Base-by-base conservation (phyloP, 345 rosid genomes). In the Atalantia buxifolia region DNA sequence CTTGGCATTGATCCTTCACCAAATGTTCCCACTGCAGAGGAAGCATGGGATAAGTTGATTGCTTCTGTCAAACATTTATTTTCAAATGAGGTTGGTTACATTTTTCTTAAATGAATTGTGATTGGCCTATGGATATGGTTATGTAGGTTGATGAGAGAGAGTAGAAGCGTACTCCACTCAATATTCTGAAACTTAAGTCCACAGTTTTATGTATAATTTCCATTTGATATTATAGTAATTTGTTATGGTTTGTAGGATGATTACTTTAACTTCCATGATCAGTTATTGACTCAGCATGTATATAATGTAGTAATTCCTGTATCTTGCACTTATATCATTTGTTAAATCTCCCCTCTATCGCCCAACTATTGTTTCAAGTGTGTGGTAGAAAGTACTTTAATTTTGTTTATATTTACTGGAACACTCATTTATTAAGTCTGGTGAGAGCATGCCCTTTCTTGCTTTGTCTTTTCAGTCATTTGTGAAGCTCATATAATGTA, bases 51-150 rank as follows among this genome's bases (percentile, higher is more conserved):
- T 69, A 88, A 89, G 42, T 77, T 95, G 33, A 67, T 80, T 84
- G 82, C 83, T 61, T 92, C 91, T 24, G 63, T 95, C 69, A 77
- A 76, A 75, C 85, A 79, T 79, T 73, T 91, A 22, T 92, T 93
- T 78, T 90, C 98, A 18, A 80, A 86, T 76, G 93, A 91, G 98
- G 99, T 95, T 86, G 78, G 94, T 87, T 16, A 4, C 57, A 45
- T 16, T 56, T 65, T 62, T 42, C 79, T 56, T 28, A 35, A 40
- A 57, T 76, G 73, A 79, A 12, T 45, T 61, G 6, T 69, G 13
- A 61, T 27, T 27, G 27, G 60, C 64, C 27, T 45, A 13, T 61
- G n/a, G 28, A 22, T 61, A n/a, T 22, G 53, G 14, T 30, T 57
- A 66, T 24, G 65, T 36, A 56, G 6, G 21, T 16, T 8, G 66